phyloP scores from a whole-genome alignment of 75 land plant genomes.

The Chamaecyparis obtusa region DNA sequence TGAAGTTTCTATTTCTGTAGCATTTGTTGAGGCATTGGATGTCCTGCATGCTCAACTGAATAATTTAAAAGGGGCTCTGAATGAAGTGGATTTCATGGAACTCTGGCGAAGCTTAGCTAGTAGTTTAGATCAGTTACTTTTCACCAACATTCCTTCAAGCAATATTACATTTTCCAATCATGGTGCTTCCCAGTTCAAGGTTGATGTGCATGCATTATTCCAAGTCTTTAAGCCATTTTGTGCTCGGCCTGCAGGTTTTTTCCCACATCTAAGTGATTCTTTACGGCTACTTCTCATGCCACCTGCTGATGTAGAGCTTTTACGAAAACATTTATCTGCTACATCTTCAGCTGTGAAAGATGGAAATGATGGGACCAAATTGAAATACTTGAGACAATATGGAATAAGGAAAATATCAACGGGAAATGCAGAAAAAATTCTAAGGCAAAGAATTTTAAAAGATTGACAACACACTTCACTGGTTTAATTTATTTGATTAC shows the following conservation, averaged over 20 bases:
- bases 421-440: conserved; percentile 50
- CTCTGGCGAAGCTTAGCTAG: conserved; percentile 77
- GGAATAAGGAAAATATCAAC: conserved; percentile 48
- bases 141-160: conserved; percentile 46
- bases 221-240: conserved; percentile 81
- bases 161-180: conserved; percentile 52
- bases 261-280: conserved; percentile 61
- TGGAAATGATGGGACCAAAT: conserved; percentile 24
- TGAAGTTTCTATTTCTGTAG: conserved; percentile 35
- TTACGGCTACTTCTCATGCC: conserved; percentile 56
- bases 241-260: conserved; percentile 89
- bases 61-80: conserved; percentile 48
- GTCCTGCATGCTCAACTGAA: conserved; percentile 63
- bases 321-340: conserved; percentile 13
- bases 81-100: conserved; percentile 64
- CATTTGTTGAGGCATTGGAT: conserved; percentile 72
- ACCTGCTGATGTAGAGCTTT: conserved; percentile 18
- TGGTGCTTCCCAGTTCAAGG: conserved; percentile 59
- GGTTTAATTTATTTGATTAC: neutral
- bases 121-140: conserved; percentile 66
- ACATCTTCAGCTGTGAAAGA: conserved; percentile 15
- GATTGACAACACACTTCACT: neutral
- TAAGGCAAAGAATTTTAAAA: conserved; percentile 32
- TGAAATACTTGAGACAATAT: conserved; percentile 45
- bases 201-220: conserved; percentile 60